Evolutionary conservation across 352 stramenopile species (phyloP), one percentile per base, ranked within the genome.

Genomic region (Stramenopiles sp.): DNA sequence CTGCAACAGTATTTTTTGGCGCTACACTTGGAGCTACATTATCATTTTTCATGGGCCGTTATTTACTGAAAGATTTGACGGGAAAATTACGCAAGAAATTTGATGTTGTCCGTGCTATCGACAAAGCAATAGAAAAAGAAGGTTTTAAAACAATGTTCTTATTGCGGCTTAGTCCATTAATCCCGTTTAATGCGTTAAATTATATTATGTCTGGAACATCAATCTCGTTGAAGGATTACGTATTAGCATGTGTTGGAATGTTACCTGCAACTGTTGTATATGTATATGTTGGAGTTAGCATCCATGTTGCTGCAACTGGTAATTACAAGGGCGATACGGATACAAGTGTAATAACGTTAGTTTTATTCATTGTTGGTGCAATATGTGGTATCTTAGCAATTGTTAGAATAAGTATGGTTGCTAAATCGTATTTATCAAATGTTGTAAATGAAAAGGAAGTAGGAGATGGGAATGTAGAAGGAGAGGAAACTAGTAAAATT

Each of bases 111-210:
- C 83, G 82, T 63, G 87, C 87, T 13, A 81, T 90, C 6, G 86
- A 92, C 81, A 82, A 81, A 63, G 83, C 87, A 7, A 85, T 93
- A 76, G 81, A 84, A 79, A 82, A 81, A 20, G 83, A 88, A 23
- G 87, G 87, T 27, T 86, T 91, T 82, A 81, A 84, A 31, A 82
- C 91, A 63, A 86, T 91, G 63, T 32, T 91, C 0, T 82, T 93
- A 7, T 80, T 93, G 6, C 78, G 88, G 31, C 84, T 93, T n/a
- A 90, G 83, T 81, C 87, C 88, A 0, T 83, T 91, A 1, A 86
- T 93, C 76, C 88, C 88, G 1, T 92, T 91, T 79, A 90, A 88
- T 83, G 87, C 83, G 30, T 84, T 91, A 73, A 89, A 91, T 79
- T 90, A 91, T 63, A 81, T 87, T 82, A 85, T 82, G 73, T 85